Conservation (phyloP, 495 filamentous ascomycete genomes). For the Penicillium waksmanii region DNA sequence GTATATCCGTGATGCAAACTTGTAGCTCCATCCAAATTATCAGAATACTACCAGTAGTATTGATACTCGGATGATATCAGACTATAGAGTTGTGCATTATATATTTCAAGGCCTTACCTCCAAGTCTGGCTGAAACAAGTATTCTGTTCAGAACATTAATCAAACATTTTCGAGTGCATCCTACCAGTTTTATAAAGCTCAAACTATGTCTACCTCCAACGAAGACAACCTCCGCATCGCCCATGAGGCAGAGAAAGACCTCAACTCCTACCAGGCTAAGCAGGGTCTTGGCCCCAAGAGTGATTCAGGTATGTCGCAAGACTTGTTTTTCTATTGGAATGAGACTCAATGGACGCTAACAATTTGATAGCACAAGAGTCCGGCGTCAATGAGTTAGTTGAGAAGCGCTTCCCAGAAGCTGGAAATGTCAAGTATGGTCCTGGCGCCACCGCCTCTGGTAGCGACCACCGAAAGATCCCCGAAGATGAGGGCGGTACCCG, state of each 20-base stretch:
- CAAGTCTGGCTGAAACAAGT: too few species aligned
- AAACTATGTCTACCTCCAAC: conserved; percentile 38
- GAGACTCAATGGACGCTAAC: background rate
- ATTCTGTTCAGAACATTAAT: too few species aligned
- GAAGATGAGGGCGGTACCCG: conserved; percentile 54
- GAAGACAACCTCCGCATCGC: conserved; percentile 44
- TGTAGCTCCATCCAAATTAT: background rate
- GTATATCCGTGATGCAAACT: conserved; percentile 39
- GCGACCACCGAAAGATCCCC: conserved; percentile 56
- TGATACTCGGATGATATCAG: background rate
- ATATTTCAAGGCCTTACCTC: too few species aligned
- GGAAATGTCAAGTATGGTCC: conserved; percentile 50
- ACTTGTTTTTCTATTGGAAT: background rate
- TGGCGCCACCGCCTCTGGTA: conserved; percentile 49
- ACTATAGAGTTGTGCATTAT: background rate
- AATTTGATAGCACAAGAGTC: conserved; percentile 51
- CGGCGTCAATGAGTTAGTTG: conserved; percentile 52
- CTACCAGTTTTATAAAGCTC: background rate
- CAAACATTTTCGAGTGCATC: background rate
- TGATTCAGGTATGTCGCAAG: conserved; percentile 47
- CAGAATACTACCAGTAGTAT: too few species aligned
- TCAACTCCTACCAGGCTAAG: conserved; percentile 58
- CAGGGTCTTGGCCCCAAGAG: conserved; percentile 45
- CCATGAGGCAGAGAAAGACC: conserved; percentile 52
- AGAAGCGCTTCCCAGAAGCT: conserved; percentile 46